Evolutionary conservation across 352 stramenopile genomes (phyloP).

Genomic region (Poterioochromonas sp.): DNA sequence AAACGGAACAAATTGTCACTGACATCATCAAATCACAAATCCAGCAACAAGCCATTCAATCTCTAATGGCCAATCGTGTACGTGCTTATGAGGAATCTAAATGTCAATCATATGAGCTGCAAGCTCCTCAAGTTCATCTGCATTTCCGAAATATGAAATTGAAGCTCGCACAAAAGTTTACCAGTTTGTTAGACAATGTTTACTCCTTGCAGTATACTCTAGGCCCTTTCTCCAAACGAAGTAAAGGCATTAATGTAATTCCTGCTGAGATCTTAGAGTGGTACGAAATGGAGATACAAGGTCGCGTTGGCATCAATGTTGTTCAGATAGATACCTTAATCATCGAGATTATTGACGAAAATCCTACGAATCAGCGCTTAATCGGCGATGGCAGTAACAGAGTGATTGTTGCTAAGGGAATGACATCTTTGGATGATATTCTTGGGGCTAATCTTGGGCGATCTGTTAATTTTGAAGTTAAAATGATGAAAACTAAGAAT

Average conservation of each 20-base stretch:
- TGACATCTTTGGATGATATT: neutral
- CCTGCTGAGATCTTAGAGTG: neutral
- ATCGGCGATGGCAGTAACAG: neutral
- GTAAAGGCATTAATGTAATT: neutral
- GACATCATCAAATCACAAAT: conserved; percentile 1
- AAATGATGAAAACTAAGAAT: neutral
- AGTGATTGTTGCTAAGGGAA: neutral
- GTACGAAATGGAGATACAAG: neutral
- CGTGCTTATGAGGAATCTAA: neutral
- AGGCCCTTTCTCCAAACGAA: too few relatives aligned
- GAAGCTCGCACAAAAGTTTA: too few relatives aligned
- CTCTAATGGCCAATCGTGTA: neutral
- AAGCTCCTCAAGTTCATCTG: neutral
- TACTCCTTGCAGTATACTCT: too few relatives aligned
- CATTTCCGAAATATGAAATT: too few relatives aligned
- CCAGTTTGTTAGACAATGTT: too few relatives aligned
- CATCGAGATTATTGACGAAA: neutral
- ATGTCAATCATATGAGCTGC: neutral
- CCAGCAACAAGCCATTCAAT: neutral
- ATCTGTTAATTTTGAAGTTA: neutral
- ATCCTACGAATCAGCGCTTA: too few relatives aligned
- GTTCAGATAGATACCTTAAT: neutral
- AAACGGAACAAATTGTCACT: neutral
- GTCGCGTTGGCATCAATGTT: neutral
- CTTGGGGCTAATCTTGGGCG: neutral